Percentiles rank a stretch among this genome's conserved stretches.
These are phyloP conservation scores for Pyrenophora seminiperda DNA, from an alignment of 2,329 filamentous ascomycete species.

Conservation along the genomic window DNA sequence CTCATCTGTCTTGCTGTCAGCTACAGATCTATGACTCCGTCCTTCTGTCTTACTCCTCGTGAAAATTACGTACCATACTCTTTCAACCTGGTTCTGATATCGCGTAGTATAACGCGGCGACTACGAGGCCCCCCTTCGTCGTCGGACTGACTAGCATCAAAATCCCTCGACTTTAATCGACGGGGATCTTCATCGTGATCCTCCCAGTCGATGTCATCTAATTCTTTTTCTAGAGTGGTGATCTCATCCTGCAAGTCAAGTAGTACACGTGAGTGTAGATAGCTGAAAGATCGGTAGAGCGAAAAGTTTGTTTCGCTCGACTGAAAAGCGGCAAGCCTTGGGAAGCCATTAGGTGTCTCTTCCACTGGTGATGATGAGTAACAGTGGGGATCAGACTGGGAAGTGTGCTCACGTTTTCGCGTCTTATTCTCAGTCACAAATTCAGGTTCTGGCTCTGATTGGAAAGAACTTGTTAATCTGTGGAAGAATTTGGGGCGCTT, in stretches of 20 bases:
- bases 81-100: slow-evolving; percentile 42
- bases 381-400: not conserved
- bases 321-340: slow-evolving; percentile 48
- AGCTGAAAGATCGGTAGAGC: slow-evolving; percentile 48
- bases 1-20: slow-evolving; percentile 33
- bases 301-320: slow-evolving; percentile 49
- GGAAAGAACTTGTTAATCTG: slow-evolving; percentile 39
- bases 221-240: slow-evolving; percentile 43
- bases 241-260: slow-evolving; percentile 49
- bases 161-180: slow-evolving; percentile 34
- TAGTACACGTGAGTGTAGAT: slow-evolving; percentile 48
- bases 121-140: slow-evolving; percentile 25
- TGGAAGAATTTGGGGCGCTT: slow-evolving; percentile 33
- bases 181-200: slow-evolving; percentile 31
- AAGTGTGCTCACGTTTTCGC: slow-evolving; percentile 34
- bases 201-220: slow-evolving; percentile 44
- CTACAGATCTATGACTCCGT: no score
- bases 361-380: slow-evolving; percentile 38
- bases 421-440: slow-evolving; percentile 42
- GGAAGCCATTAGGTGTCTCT: slow-evolving; percentile 47
- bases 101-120: slow-evolving; percentile 34
- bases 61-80: slow-evolving; percentile 40
- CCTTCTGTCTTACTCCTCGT: not conserved
- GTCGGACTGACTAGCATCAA: slow-evolving; percentile 27
- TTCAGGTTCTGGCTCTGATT: slow-evolving; percentile 34